A percentile compares a stretch with the other conserved stretches of the same genome.
Conservation (phyloP, 208 protist genomes). For the Crithidia fasciculata region DNA sequence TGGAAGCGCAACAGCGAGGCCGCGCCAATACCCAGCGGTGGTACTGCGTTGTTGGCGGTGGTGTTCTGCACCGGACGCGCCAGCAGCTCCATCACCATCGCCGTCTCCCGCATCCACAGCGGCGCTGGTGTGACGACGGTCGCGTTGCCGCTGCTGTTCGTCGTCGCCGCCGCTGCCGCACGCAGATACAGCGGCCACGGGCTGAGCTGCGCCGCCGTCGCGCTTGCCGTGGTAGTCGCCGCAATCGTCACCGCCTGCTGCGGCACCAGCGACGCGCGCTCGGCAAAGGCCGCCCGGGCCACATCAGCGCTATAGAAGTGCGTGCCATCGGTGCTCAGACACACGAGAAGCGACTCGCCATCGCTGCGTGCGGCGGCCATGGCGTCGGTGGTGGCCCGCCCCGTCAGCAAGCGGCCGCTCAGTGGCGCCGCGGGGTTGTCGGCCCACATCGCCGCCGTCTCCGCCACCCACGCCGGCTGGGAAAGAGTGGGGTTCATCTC, state of each 20-base stretch:
- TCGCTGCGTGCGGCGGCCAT: slow-evolving; percentile 27
- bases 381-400: slow-evolving; percentile 16
- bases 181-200: slow-evolving; percentile 29
- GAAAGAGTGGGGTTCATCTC: slow-evolving; percentile 23
- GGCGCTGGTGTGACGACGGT: neutral
- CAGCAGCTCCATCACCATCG: slow-evolving; percentile 36
- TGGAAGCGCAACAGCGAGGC: slow-evolving; percentile 42
- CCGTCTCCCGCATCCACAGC: slow-evolving; percentile 33
- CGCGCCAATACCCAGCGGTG: slow-evolving; percentile 21
- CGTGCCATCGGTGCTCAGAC: slow-evolving; percentile 60
- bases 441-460: slow-evolving; percentile 37
- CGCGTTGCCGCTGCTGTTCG: neutral
- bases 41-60: neutral
- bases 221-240: slow-evolving; percentile 1
- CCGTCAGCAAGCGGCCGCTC: slow-evolving; percentile 22
- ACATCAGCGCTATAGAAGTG: slow-evolving; percentile 74
- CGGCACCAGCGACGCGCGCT: neutral
- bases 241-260: slow-evolving; percentile 6
- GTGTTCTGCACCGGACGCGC: slow-evolving; percentile 14
- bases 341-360: slow-evolving; percentile 57
- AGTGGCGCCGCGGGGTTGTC: slow-evolving; percentile 14
- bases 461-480: slow-evolving; percentile 9
- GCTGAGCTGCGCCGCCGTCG: neutral
- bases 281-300: slow-evolving; percentile 11
- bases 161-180: neutral